phyloP scores from a whole-genome alignment of 1,284 basidiomycete species.

The Megacollybia platyphylla region DNA sequence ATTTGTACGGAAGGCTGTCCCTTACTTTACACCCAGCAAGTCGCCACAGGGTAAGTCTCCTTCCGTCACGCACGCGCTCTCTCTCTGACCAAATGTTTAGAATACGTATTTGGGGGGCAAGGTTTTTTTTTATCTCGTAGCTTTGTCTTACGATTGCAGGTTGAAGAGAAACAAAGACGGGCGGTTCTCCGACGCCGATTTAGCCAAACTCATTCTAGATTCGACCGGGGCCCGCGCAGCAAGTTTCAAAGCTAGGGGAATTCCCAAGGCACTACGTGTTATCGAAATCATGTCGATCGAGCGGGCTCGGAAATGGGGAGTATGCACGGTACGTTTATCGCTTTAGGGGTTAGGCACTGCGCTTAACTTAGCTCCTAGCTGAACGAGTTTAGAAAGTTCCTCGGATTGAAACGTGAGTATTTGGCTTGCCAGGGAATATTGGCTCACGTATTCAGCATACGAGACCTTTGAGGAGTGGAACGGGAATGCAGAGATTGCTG shows the following conservation, averaged over 20 bases:
- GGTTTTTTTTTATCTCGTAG: neutral
- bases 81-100: constrained; percentile 21
- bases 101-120: neutral
- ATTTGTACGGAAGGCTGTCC: neutral
- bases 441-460: constrained; percentile 28
- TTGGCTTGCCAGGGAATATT: neutral
- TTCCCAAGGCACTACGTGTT: constrained; percentile 53
- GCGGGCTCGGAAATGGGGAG: constrained; percentile 61
- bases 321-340: constrained; percentile 42
- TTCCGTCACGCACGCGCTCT: constrained; percentile 21
- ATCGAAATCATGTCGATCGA: constrained; percentile 67
- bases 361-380: constrained; percentile 14
- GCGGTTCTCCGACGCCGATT: constrained; percentile 55
- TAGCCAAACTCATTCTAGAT: constrained; percentile 54
- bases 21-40: too few relatives aligned
- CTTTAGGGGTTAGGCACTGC: neutral
- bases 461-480: constrained; percentile 71
- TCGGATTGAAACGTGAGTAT: constrained; percentile 26
- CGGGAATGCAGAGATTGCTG: constrained; percentile 45
- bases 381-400: constrained; percentile 39
- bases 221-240: constrained; percentile 57
- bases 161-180: constrained; percentile 39
- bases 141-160: constrained; percentile 16
- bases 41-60: neutral
- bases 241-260: constrained; percentile 67